These are phyloP conservation scores for Xylariaceae sp. DNA, from an alignment of 2,329 filamentous ascomycete species.

Conservation along the genomic window DNA sequence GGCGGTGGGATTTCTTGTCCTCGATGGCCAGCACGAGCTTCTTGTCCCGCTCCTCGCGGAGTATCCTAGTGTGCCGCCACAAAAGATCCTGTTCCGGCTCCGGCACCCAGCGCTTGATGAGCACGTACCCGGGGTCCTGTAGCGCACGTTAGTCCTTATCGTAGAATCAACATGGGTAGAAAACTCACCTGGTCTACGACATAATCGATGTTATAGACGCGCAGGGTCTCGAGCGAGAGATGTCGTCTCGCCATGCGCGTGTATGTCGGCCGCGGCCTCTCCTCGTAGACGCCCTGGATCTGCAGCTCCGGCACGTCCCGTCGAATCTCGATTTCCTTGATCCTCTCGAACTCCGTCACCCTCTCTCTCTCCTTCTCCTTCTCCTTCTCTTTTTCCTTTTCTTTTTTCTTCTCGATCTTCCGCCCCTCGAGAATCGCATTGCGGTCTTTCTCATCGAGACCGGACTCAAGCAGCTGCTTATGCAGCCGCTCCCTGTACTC, in stretches of 20 bases:
- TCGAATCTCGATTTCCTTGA: background rate
- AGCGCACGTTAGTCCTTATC: background rate
- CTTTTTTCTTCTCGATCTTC: constrained; percentile 49
- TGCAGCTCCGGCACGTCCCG: background rate
- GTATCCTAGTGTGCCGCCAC: constrained; percentile 64
- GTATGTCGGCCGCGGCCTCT: constrained; percentile 48
- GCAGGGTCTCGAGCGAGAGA: constrained; percentile 58
- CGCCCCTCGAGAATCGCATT: constrained; percentile 49
- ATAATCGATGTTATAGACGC: constrained; percentile 53
- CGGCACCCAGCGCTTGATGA: constrained; percentile 70
- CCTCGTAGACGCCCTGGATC: constrained; percentile 7
- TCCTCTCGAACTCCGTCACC: too few species aligned
- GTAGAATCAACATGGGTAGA: background rate
- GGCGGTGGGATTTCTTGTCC: constrained; percentile 40
- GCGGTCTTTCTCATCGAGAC: constrained; percentile 56
- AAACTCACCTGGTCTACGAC: constrained; percentile 53
- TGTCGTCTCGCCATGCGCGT: constrained; percentile 61
- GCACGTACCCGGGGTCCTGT: constrained; percentile 63
- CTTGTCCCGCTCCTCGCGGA: constrained; percentile 53
- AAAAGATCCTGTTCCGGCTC: constrained; percentile 67
- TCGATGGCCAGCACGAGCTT: constrained; percentile 47
- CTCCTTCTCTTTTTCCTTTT: constrained; percentile 32
- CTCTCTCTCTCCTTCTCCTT: constrained; percentile 4
- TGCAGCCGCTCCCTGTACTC: constrained; percentile 54
- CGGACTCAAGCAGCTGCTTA: constrained; percentile 55